Evolutionary conservation across 352 stramenopile genomes (phyloP), one percentile per base, ranked within the genome.

Genomic region (Globisporangium spinosum): DNA sequence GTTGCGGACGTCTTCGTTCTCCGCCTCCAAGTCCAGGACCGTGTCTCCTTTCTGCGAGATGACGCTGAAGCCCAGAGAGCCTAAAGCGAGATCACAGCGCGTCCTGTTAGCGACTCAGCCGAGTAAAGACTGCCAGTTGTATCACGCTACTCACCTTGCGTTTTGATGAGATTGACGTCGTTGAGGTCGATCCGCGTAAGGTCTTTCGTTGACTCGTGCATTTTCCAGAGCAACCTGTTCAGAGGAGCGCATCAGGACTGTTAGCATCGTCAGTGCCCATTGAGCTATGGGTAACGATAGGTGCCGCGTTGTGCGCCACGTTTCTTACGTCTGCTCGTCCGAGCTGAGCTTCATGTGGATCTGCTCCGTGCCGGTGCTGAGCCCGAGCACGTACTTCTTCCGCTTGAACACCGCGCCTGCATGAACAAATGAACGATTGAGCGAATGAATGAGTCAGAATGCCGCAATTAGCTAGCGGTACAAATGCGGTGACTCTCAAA

Each of bases 311-410:
- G n/a, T 22, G 40, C n/a, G 6, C 27, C 29, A 32, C 29, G 4
- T 32, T 32, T 32, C 35, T 34, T 59, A 90, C 85, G 72, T 87
- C 56, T 88, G 74, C 66, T 86, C 82, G 62, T 92, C 81, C 2
- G 74, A 69, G 58, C 82, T 86, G 27, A 94, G 79, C 8, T 83
- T 79, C 25, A 94, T 58, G 29, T 80, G 71, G 25, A 94, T 80
- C 62, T 78, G 75, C 65, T 94, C 87, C 22, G 77, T 77, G 20
- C 85, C 83, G 1, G 87, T 82, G 29, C 59, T 78, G 57, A 94
- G 70, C 5, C 87, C 85, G 23, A 94, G 75, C 49, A 91, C 65
- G 35, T 79, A 87, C 70, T 91, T 94, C 67, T 92, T 93, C 45
- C 85, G 77, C 72, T 81, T 85, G 65, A 94, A 93, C 35, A 83